Percentiles rank a stretch among this genome's conserved stretches.
phyloP scores from a whole-genome alignment of 495 filamentous ascomycete genomes.

The Haplographium delicatum region DNA sequence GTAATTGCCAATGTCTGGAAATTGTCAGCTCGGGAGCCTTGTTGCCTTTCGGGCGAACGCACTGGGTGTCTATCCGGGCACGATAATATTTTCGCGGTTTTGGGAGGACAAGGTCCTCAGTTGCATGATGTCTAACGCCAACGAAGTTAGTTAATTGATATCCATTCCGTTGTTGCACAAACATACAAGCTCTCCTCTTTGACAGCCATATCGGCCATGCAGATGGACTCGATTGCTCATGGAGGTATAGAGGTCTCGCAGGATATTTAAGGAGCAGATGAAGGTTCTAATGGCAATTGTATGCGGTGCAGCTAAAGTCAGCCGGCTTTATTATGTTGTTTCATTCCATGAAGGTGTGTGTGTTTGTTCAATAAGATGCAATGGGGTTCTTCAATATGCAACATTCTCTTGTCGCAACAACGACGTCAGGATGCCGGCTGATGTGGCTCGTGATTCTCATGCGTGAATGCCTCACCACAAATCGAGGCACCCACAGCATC shows the following conservation, averaged over 20 bases:
- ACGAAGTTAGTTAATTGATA: background rate
- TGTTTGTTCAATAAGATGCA: too few species aligned
- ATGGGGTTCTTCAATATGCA: too few species aligned
- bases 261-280: background rate
- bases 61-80: constrained; percentile 68
- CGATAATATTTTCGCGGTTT: constrained; percentile 71
- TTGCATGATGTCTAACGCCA: constrained; percentile 27
- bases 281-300: too few species aligned
- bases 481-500: too few species aligned
- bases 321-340: too few species aligned
- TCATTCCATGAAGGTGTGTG: too few species aligned
- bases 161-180: background rate
- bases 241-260: too few species aligned
- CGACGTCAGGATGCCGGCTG: too few species aligned
- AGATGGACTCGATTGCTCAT: constrained; percentile 8
- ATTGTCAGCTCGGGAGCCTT: background rate
- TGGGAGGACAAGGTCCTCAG: constrained; percentile 53
- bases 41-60: constrained; percentile 30
- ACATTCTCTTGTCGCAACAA: too few species aligned
- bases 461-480: too few species aligned
- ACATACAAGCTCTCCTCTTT: constrained; percentile 45
- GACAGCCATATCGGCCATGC: constrained; percentile 39
- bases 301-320: too few species aligned
- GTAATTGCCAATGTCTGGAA: constrained; percentile 82
- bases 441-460: too few species aligned